phyloP scores from a whole-genome alignment of 495 filamentous ascomycete species.

The Hyaloscypha finlandica region DNA sequence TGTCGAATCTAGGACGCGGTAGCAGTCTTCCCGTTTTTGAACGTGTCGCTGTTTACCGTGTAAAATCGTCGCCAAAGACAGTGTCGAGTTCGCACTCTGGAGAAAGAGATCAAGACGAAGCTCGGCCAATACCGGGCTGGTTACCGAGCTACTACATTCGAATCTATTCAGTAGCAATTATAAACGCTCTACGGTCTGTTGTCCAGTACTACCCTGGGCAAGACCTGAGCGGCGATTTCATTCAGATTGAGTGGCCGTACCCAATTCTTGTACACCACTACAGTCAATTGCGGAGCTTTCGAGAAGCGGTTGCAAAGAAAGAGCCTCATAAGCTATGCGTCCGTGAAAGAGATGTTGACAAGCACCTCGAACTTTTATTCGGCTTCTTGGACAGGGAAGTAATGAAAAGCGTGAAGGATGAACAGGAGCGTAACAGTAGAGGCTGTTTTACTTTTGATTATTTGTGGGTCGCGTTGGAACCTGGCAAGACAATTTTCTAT shows the following conservation, averaged over 20 bases:
- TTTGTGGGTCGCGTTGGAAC: background rate
- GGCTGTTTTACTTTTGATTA: constrained; percentile 4
- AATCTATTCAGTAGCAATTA: background rate
- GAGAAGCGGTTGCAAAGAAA: too few relatives aligned
- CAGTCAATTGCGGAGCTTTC: too few relatives aligned
- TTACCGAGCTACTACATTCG: background rate
- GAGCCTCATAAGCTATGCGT: too few relatives aligned
- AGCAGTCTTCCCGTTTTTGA: too few relatives aligned
- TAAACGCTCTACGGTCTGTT: background rate
- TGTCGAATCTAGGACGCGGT: too few relatives aligned
- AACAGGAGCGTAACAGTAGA: constrained; percentile 5
- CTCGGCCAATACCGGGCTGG: too few relatives aligned
- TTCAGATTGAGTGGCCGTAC: background rate
- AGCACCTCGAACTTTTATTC: background rate
- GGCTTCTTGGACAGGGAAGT: background rate
- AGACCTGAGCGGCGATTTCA: background rate
- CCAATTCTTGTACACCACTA: background rate
- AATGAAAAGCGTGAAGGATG: background rate
- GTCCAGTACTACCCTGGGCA: constrained; percentile 16
- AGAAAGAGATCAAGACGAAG: too few relatives aligned
- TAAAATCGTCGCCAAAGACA: too few relatives aligned
- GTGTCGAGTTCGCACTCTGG: too few relatives aligned
- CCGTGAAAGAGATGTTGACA: constrained; percentile 2
- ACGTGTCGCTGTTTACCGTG: too few relatives aligned
- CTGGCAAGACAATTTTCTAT: background rate